phyloP scores from a whole-genome alignment of 345 rosid genomes.

The Gossypium herbaceum region DNA sequence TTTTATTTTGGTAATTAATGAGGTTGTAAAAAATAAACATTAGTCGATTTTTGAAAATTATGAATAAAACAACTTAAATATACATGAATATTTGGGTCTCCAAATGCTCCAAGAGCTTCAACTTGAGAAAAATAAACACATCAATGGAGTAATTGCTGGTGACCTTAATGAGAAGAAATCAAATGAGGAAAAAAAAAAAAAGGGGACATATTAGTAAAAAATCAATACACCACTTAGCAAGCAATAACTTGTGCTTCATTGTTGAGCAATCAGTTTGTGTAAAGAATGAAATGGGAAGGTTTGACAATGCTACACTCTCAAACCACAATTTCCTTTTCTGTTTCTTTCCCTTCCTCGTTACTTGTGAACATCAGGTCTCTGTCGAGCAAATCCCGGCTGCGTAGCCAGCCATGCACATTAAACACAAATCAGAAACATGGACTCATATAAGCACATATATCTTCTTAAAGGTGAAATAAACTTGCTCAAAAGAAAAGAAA shows the following conservation, averaged over 20 bases:
- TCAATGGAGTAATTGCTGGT: constrained; percentile 8
- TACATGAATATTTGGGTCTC: neutral
- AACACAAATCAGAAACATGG: constrained; percentile 31
- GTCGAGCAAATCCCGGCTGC: constrained; percentile 93
- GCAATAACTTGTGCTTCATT: constrained; percentile 3
- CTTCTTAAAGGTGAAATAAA: neutral
- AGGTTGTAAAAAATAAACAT: neutral
- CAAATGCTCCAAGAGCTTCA: constrained; percentile 9
- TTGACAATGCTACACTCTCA: neutral
- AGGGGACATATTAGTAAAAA: neutral
- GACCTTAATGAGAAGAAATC: constrained; percentile 1
- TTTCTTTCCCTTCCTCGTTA: constrained; percentile 14
- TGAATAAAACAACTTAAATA: neutral
- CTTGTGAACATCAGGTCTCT: constrained; percentile 37
- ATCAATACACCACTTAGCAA: neutral
- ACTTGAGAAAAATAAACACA: neutral
- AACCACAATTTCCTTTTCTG: neutral
- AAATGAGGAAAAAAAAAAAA: neutral
- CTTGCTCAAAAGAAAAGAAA: neutral
- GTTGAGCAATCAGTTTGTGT: constrained; percentile 9
- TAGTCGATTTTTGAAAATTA: neutral
- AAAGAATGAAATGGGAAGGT: neutral
- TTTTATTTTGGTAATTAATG: no score
- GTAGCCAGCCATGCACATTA: constrained; percentile 23
- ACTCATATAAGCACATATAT: neutral